Evolutionary conservation across 2,329 filamentous ascomycete genomes (phyloP).

Genomic region (Alternaria triticimaculans): DNA sequence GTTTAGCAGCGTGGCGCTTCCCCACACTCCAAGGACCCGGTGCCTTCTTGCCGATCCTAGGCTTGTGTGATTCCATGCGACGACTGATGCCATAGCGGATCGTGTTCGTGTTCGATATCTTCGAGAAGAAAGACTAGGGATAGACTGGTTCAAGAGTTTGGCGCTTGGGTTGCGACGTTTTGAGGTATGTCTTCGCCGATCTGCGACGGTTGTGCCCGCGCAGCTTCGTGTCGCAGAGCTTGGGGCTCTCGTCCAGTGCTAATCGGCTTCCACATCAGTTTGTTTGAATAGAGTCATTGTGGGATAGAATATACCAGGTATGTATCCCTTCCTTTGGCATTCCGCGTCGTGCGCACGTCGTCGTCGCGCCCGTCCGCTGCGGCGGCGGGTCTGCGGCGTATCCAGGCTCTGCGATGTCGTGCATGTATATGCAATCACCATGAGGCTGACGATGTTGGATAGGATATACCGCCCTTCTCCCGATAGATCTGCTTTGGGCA

Average conservation of each 20-base stretch:
- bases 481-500: conserved; percentile 43
- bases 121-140: conserved; percentile 50
- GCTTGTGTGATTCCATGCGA: conserved; percentile 42
- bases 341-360: not conserved
- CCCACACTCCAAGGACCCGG: conserved; percentile 44
- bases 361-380: not conserved
- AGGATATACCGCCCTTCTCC: conserved; percentile 36
- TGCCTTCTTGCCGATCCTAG: conserved; percentile 38
- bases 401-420: not conserved
- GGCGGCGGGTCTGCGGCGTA: not conserved
- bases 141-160: conserved; percentile 52
- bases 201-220: conserved; percentile 8
- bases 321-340: conserved; percentile 9
- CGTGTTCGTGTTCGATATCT: conserved; percentile 45
- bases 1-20: conserved; percentile 46
- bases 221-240: conserved; percentile 4
- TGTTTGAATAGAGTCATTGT: conserved; percentile 35
- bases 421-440: not conserved
- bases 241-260: conserved; percentile 29
- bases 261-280: conserved; percentile 38
- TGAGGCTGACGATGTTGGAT: conserved; percentile 12
- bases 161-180: conserved; percentile 46
- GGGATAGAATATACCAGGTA: conserved; percentile 40
- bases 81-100: conserved; percentile 47
- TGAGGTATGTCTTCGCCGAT: conserved; percentile 38